phyloP scores from a whole-genome alignment of 805 yeast genomes.

The Torulaspora delbrueckii region DNA sequence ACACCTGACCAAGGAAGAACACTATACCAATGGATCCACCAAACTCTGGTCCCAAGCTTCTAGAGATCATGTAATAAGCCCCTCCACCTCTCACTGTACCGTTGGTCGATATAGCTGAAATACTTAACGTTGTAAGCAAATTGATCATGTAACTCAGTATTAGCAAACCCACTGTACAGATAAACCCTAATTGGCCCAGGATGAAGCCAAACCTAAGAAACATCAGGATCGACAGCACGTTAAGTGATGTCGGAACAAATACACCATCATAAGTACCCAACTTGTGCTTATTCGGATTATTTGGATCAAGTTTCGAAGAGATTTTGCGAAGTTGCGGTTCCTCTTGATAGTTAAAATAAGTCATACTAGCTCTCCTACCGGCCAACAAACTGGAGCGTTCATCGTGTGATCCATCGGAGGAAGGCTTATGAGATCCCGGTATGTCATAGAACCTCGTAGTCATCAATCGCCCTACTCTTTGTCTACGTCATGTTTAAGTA shows the following conservation, averaged over 20 bases:
- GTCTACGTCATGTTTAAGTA: background rate
- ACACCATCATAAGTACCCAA: slow-evolving; percentile 84
- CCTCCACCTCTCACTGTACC: slow-evolving; percentile 99
- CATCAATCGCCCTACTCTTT: slow-evolving; percentile 10
- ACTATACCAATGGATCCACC: slow-evolving; percentile 97
- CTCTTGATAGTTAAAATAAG: slow-evolving; percentile 32
- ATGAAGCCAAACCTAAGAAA: slow-evolving; percentile 93
- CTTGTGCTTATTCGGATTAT: slow-evolving; percentile 41
- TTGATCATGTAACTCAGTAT: slow-evolving; percentile 74
- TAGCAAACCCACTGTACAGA: slow-evolving; percentile 68
- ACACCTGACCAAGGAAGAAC: slow-evolving; percentile 89
- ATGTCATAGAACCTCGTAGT: slow-evolving; percentile 33
- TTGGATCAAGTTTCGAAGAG: slow-evolving; percentile 32
- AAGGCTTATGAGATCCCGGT: slow-evolving; percentile 34
- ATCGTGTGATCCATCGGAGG: slow-evolving; percentile 11
- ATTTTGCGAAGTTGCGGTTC: slow-evolving; percentile 23
- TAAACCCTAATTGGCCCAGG: slow-evolving; percentile 87
- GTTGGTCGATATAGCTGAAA: slow-evolving; percentile 94
- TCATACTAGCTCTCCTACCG: slow-evolving; percentile 18
- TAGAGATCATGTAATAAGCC: slow-evolving; percentile 93
- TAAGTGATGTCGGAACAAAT: slow-evolving; percentile 87
- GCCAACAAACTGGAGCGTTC: slow-evolving; percentile 28
- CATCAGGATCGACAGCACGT: slow-evolving; percentile 91
- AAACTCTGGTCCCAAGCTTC: slow-evolving; percentile 95
- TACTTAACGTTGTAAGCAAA: slow-evolving; percentile 78